Conservation (phyloP, 2,329 filamentous ascomycete species). For the Colletotrichum echinochloae region DNA sequence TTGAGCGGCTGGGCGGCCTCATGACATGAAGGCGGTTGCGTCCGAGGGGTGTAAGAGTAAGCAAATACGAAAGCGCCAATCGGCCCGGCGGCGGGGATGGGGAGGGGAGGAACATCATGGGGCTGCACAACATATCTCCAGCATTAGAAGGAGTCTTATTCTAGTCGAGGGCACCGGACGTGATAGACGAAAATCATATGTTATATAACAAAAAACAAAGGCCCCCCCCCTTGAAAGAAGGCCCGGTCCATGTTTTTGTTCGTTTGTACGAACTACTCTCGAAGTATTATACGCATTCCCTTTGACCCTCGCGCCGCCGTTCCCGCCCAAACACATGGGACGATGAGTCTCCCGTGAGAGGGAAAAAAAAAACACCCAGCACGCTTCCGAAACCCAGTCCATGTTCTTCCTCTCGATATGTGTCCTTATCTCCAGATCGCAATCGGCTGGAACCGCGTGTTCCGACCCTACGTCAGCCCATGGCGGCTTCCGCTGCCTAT, state of each 20-base stretch:
- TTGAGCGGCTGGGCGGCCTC: neutral
- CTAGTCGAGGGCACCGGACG: neutral
- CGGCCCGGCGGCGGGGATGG: neutral
- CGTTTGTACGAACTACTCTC: neutral
- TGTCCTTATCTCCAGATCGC: neutral
- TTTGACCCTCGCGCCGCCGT: neutral
- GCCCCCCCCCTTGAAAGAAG: neutral
- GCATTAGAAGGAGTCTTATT: slow-evolving; percentile 1
- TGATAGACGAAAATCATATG: slow-evolving; percentile 5
- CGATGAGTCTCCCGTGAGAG: neutral
- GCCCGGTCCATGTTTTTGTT: neutral
- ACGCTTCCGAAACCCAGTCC: neutral
- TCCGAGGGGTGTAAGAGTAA: slow-evolving; percentile 21
- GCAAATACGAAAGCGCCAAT: slow-evolving; percentile 2
- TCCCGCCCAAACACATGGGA: neutral
- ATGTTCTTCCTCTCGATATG: neutral
- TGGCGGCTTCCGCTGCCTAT: too few species aligned
- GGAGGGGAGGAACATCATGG: neutral
- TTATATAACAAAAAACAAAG: neutral
- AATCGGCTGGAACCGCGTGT: neutral
- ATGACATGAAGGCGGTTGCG: slow-evolving; percentile 3
- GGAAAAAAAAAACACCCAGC: neutral
- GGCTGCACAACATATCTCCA: neutral
- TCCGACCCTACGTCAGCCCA: neutral
- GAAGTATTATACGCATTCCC: neutral